Conservation (phyloP, 2,329 filamentous ascomycete genomes). For the Metarhizium sp. region DNA sequence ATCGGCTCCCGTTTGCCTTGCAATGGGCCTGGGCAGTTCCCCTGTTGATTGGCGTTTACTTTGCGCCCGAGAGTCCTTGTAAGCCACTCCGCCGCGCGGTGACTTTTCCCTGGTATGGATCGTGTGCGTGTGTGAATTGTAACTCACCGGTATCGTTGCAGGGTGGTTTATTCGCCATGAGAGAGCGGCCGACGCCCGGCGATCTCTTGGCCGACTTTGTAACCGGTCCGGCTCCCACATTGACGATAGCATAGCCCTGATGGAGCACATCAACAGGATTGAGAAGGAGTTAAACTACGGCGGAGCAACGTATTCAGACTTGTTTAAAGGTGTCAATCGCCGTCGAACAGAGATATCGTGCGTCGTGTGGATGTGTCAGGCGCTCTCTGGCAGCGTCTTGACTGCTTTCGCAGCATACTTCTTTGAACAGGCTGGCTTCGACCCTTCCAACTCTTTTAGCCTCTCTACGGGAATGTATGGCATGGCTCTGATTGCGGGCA, state of each 20-base stretch:
- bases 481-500: conserved; percentile 29
- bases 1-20: conserved; percentile 28
- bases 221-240: conserved; percentile 20
- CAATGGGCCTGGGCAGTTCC: conserved; percentile 32
- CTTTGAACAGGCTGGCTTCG: conserved; percentile 31
- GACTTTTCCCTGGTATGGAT: background rate
- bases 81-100: background rate
- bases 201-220: conserved; percentile 14
- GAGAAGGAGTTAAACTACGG: conserved; percentile 29
- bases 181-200: background rate
- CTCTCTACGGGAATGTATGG: conserved; percentile 29
- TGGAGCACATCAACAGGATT: conserved; percentile 31
- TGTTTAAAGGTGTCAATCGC: conserved; percentile 13
- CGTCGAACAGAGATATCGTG: conserved; percentile 19
- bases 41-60: conserved; percentile 23
- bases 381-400: conserved; percentile 14
- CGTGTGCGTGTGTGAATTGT: background rate
- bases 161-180: background rate
- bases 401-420: conserved; percentile 26
- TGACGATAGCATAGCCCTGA: conserved; percentile 34
- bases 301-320: conserved; percentile 11
- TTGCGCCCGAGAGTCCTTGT: conserved; percentile 32
- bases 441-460: conserved; percentile 24
- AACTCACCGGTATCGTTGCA: background rate
- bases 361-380: conserved; percentile 17